phyloP scores from a whole-genome alignment of 108 stramenopile species.

The Pseudonitzschia delicatissima region DNA sequence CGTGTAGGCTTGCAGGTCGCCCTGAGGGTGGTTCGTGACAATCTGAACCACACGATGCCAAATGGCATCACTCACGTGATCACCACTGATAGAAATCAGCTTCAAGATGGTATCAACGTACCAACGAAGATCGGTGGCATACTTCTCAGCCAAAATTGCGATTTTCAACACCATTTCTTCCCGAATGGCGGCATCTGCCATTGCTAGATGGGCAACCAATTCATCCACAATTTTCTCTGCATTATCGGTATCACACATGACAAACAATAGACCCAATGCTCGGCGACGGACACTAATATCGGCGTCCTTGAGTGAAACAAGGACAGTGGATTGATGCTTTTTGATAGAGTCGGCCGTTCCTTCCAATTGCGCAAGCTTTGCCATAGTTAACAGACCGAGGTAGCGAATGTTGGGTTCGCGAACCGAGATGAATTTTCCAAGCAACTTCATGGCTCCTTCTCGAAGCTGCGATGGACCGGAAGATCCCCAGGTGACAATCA shows the following conservation, averaged over 20 bases:
- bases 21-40: constrained; percentile 95
- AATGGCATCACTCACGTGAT: constrained; percentile 94
- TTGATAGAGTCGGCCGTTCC: constrained; percentile 81
- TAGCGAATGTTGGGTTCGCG: constrained; percentile 97
- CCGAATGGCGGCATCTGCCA: constrained; percentile 90
- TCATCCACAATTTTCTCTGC: constrained; percentile 93
- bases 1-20: constrained; percentile 92
- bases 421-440: constrained; percentile 94
- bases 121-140: constrained; percentile 93
- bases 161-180: constrained; percentile 99
- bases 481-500: constrained; percentile 89
- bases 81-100: constrained; percentile 91
- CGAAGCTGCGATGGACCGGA: constrained; percentile 65
- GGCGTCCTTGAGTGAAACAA: constrained; percentile 94
- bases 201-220: constrained; percentile 84
- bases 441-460: constrained; percentile 87
- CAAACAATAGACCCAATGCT: constrained; percentile 94
- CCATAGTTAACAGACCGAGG: constrained; percentile 94
- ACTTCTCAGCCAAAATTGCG: constrained; percentile 97
- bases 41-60: constrained; percentile 99
- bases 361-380: constrained; percentile 88
- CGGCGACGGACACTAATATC: constrained; percentile 94
- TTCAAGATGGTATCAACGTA: constrained; percentile 97
- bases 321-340: constrained; percentile 87
- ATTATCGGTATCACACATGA: constrained; percentile 94